Percentiles rank a stretch among this genome's conserved stretches.
Evolutionary conservation across 192 early-diverging fungal species (phyloP).

Genomic region (Allomyces macrogynus): DNA sequence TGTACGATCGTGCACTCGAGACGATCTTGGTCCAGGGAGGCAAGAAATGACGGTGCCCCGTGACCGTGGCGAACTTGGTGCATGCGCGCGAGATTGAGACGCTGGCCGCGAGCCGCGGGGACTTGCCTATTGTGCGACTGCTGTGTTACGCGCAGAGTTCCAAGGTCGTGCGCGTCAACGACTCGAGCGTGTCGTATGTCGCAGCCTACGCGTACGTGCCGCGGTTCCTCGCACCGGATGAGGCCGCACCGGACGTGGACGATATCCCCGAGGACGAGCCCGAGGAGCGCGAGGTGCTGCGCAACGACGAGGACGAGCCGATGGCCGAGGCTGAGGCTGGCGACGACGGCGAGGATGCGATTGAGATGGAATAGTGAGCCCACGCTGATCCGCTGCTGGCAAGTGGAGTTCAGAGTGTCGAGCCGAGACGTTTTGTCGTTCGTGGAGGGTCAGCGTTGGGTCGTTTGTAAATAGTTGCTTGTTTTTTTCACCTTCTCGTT

Average conservation of each 20-base stretch:
- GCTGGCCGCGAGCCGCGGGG: neutral
- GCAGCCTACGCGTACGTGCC: neutral
- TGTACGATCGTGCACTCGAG: conserved; percentile 6
- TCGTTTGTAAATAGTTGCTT: no score
- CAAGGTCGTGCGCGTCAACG: neutral
- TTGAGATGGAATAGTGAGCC: no score
- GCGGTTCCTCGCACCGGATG: neutral
- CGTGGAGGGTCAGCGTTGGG: no score
- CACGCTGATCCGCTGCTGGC: no score
- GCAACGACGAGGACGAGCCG: neutral
- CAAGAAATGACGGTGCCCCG: neutral
- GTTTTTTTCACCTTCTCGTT: no score
- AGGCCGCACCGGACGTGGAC: neutral
- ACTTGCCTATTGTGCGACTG: neutral
- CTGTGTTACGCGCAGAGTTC: neutral
- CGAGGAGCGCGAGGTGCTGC: neutral
- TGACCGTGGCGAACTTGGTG: neutral
- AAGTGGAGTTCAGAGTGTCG: no score
- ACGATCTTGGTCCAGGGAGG: neutral
- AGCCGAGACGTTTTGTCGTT: no score
- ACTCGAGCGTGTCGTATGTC: neutral
- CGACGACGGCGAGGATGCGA: neutral
- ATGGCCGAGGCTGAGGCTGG: conserved; percentile 3
- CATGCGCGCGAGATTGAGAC: neutral
- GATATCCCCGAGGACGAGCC: conserved; percentile 1